Evolutionary conservation across 2,329 filamentous ascomycete genomes (phyloP).

Genomic region (Diaporthe citriasiana): DNA sequence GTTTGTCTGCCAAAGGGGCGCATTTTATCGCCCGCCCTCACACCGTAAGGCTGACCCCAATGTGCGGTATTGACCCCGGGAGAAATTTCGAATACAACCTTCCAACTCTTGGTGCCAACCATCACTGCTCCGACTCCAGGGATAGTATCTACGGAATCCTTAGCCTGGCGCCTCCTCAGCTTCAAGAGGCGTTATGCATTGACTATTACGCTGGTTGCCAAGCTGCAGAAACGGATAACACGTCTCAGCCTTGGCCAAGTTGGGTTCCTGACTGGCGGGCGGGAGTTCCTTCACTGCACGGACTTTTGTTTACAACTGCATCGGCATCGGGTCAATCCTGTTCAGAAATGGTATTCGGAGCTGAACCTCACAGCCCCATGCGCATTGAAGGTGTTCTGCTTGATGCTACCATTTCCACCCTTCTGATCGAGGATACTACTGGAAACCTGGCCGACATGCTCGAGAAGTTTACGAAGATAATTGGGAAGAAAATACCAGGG

Average conservation of each 20-base stretch:
- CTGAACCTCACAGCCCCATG: not conserved
- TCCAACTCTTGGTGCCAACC: not conserved
- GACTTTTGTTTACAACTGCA: not conserved
- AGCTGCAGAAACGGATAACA: not conserved
- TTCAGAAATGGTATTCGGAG: not conserved
- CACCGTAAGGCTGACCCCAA: not conserved
- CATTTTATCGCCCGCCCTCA: not conserved
- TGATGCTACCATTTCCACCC: not conserved
- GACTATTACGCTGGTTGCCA: not conserved
- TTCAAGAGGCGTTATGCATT: not conserved
- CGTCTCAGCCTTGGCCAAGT: not conserved
- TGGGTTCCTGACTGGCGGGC: not conserved
- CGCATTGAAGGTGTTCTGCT: not conserved
- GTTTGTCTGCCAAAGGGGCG: not conserved
- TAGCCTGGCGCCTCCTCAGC: not conserved
- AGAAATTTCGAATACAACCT: not conserved
- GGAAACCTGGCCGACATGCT: not conserved
- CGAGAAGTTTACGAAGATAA: not conserved
- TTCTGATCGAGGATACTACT: not conserved
- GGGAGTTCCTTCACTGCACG: not conserved
- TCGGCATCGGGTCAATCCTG: not conserved
- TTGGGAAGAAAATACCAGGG: not conserved
- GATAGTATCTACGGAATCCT: not conserved
- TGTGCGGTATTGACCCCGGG: not conserved
- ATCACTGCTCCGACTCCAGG: not conserved